Evolutionary conservation across 2,329 filamentous ascomycete species (phyloP).

Genomic region (Elsinoe fawcettii): DNA sequence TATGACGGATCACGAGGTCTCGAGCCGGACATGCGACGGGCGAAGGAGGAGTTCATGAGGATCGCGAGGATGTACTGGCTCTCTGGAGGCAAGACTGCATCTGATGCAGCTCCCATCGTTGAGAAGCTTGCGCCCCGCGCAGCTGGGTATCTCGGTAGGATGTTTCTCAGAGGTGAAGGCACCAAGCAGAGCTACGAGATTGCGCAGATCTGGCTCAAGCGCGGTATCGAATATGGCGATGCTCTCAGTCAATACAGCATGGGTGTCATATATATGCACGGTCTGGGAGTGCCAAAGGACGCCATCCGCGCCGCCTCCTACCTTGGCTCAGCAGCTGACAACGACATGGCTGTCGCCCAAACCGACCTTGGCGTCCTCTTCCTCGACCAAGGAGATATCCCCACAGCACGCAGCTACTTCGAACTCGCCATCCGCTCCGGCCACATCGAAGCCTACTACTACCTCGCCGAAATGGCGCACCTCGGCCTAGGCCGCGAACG

Average conservation of each 20-base stretch:
- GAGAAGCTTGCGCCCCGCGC: constrained; percentile 76
- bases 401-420: constrained; percentile 74
- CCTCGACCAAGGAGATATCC: constrained; percentile 79
- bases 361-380: constrained; percentile 77
- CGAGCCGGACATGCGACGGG: constrained; percentile 62
- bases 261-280: constrained; percentile 74
- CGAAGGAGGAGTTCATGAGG: constrained; percentile 72
- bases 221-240: constrained; percentile 67
- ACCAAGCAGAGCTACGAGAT: constrained; percentile 69
- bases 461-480: constrained; percentile 78
- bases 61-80: constrained; percentile 78
- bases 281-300: constrained; percentile 64
- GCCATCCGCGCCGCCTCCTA: constrained; percentile 63
- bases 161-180: constrained; percentile 84
- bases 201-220: constrained; percentile 75
- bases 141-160: constrained; percentile 78
- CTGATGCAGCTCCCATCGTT: constrained; percentile 60
- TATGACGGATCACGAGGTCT: constrained; percentile 78
- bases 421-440: constrained; percentile 75
- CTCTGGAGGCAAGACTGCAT: constrained; percentile 60
- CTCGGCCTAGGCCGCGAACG: constrained; percentile 73
- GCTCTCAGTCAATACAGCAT: constrained; percentile 77
- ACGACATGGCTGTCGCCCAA: constrained; percentile 72
- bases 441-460: constrained; percentile 85
- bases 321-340: constrained; percentile 71